Percentiles rank a stretch among this genome's conserved stretches.
Evolutionary conservation across 2,329 filamentous ascomycete genomes (phyloP).

Genomic region (Proliferodiscus dingleyae): DNA sequence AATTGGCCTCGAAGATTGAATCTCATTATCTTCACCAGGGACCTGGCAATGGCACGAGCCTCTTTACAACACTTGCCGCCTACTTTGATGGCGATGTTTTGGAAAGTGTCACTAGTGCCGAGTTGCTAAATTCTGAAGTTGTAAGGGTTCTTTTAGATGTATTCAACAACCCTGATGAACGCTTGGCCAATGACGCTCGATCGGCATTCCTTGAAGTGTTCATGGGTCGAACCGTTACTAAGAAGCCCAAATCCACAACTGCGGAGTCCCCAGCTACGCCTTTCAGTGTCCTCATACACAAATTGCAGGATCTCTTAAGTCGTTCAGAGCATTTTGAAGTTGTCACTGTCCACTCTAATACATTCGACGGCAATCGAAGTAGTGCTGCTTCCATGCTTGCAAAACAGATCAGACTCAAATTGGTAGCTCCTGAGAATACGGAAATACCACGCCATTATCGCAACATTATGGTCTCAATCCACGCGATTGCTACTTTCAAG

Average conservation of each 20-base stretch:
- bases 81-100: slow-evolving; percentile 87
- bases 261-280: slow-evolving; percentile 70
- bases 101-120: slow-evolving; percentile 92
- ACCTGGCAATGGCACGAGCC: slow-evolving; percentile 50
- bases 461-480: slow-evolving; percentile 97
- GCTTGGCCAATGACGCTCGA: slow-evolving; percentile 61
- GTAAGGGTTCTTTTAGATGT: slow-evolving; percentile 79
- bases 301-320: slow-evolving; percentile 92
- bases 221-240: slow-evolving; percentile 70
- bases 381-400: slow-evolving; percentile 94
- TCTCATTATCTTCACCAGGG: slow-evolving; percentile 60
- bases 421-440: slow-evolving; percentile 84
- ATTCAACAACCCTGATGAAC: slow-evolving; percentile 67
- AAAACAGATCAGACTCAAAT: slow-evolving; percentile 85
- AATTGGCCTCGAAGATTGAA: slow-evolving; percentile 67
- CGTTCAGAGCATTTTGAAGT: slow-evolving; percentile 98
- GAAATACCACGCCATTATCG: slow-evolving; percentile 83
- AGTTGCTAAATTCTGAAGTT: slow-evolving; percentile 84
- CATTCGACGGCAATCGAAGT: slow-evolving; percentile 82
- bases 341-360: slow-evolving; percentile 88
- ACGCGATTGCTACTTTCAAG: slow-evolving; percentile 97
- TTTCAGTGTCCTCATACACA: slow-evolving; percentile 87
- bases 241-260: slow-evolving; percentile 55
- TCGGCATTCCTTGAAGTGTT: slow-evolving; percentile 87
- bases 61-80: slow-evolving; percentile 72